Conservation (phyloP, 805 yeast species). For the Cyberlindnera maritima region DNA sequence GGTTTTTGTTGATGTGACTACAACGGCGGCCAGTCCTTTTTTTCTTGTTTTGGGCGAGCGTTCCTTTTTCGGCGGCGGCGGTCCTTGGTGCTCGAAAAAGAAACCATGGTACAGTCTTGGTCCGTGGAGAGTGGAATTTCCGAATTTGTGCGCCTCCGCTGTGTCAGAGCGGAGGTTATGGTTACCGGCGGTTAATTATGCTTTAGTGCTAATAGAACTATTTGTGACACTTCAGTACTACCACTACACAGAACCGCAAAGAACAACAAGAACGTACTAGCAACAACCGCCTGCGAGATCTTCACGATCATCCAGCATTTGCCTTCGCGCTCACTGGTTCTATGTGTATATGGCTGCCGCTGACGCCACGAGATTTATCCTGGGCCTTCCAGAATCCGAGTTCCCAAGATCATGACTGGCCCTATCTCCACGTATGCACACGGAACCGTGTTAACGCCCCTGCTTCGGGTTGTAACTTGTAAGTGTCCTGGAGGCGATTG, state of each 20-base stretch:
- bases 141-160: neutral
- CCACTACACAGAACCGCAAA: too few relatives aligned
- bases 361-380: neutral
- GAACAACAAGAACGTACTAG: neutral
- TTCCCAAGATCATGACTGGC: neutral
- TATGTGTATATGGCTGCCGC: neutral
- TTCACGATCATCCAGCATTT: neutral
- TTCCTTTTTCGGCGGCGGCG: conserved; percentile 3
- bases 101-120: too few relatives aligned
- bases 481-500: too few relatives aligned
- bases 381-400: too few relatives aligned
- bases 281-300: neutral
- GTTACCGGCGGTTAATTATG: neutral
- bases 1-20: conserved; percentile 3
- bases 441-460: neutral
- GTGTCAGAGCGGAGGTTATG: neutral
- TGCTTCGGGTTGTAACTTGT: too few relatives aligned
- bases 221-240: too few relatives aligned
- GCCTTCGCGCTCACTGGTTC: conserved; percentile 4
- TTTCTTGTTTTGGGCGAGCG: neutral
- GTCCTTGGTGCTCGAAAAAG: neutral
- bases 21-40: neutral
- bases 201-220: neutral
- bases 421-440: neutral
- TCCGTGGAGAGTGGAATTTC: too few relatives aligned